These are phyloP conservation scores for Pyrenophora teres DNA, from an alignment of 2,329 filamentous ascomycete species.

Conservation along the genomic window DNA sequence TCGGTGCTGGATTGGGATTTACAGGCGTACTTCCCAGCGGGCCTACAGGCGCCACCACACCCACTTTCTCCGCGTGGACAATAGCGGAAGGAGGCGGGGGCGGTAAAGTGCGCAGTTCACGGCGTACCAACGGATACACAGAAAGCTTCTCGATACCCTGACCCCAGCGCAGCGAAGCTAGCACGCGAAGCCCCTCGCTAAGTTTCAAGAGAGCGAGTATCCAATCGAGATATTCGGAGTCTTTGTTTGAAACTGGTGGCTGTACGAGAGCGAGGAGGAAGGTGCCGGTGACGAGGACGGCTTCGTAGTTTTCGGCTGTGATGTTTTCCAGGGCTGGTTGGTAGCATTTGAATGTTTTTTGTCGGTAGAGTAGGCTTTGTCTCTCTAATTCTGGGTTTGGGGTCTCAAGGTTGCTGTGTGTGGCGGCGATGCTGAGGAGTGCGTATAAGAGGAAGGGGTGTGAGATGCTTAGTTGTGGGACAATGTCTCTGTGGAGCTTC, in stretches of 20 bases:
- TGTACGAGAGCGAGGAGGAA: conserved; percentile 31
- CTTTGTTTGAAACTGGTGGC: conserved; percentile 13
- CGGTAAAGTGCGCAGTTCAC: conserved; percentile 35
- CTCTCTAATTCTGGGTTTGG: conserved; percentile 21
- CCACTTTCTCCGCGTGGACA: background rate
- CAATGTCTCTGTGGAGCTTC: conserved; percentile 26
- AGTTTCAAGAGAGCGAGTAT: conserved; percentile 32
- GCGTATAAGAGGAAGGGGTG: conserved; percentile 33
- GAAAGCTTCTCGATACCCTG: conserved; percentile 40
- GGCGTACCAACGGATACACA: conserved; percentile 34
- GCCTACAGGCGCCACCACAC: conserved; percentile 11
- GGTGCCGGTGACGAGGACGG: conserved; percentile 33
- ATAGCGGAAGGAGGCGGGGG: conserved; percentile 33
- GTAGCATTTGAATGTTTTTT: conserved; percentile 35
- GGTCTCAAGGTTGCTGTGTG: conserved; percentile 21
- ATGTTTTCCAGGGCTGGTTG: conserved; percentile 35
- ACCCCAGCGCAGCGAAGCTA: conserved; percentile 37
- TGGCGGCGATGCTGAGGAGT: conserved; percentile 35
- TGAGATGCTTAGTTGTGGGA: conserved; percentile 30
- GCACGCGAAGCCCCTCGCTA: conserved; percentile 39
- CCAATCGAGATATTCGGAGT: conserved; percentile 29
- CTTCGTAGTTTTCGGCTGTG: conserved; percentile 40
- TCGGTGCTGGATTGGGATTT: conserved; percentile 34
- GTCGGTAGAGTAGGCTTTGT: conserved; percentile 29
- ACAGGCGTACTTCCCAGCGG: conserved; percentile 25